Base-by-base conservation (phyloP, 129 eudicot species). In the Sambucus nigra region DNA sequence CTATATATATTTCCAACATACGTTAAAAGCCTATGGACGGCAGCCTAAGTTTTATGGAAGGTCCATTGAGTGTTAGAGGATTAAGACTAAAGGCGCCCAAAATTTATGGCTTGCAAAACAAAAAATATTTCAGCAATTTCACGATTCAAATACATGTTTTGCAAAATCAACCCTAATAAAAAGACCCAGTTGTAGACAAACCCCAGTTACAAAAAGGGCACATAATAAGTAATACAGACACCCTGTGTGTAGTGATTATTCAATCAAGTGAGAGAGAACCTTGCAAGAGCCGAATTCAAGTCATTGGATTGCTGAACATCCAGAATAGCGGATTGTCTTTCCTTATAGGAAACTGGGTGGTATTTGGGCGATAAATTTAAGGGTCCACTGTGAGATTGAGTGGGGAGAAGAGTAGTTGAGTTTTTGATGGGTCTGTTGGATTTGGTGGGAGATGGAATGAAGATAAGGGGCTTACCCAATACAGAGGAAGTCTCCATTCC, bases 291-390 rank as follows among this genome's bases (percentile, higher is more conserved):
- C 61, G 76, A 66, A 24, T 29, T 67, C 69, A 87, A 42, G 20
- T 79, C 77, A 49, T 67, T 18, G 26, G 89, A 73, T 22, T 82
- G 65, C 24, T 80, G 94, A 60, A 87, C 69, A 20, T 87, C 88
- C 46, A 52, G 59, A 49, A 87, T 63, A 24, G 88, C 94, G 23
- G 72, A 61, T 16, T 74, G 78, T 49, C 81, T 76, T 27, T 59
- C 58, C 57, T 59, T 63, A 23, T 64, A 52, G 19, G 86, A 70
- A 67, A 54, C 39, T 15, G 67, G 19, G 33, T 35, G 27, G 51
- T 20, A 33, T 15, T 45, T 69, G 47, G 53, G 57, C 35, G 60
- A 51, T n/a, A 52, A 44, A 28, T 41, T 57, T 16, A 13, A 26
- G 54, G 68, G 64, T 45, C 26, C 25, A 46, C 9, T 31, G 27